Percentiles rank a stretch among this genome's conserved stretches.
These are phyloP conservation scores for Lotmaria passim DNA, from an alignment of 208 protist species.

Conservation along the genomic window DNA sequence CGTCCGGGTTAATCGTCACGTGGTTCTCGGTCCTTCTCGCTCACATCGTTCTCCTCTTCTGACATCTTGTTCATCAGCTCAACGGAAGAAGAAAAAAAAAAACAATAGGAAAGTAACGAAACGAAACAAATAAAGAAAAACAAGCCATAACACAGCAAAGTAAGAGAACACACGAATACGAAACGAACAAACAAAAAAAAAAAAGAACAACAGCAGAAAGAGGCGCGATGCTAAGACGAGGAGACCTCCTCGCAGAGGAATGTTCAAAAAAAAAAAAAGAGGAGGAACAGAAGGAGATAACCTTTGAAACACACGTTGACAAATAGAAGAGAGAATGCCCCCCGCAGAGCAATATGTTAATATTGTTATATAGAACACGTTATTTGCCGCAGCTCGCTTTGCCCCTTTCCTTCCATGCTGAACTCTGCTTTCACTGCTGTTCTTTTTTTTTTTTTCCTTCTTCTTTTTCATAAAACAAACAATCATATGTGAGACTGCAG, in stretches of 20 bases:
- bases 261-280: background rate
- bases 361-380: conserved; percentile 10
- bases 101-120: background rate
- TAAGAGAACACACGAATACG: background rate
- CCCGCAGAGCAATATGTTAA: conserved; percentile 41
- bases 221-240: background rate
- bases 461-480: background rate
- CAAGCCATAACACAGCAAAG: too few relatives aligned
- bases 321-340: conserved; percentile 45
- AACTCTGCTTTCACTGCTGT: too few relatives aligned
- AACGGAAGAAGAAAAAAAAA: background rate
- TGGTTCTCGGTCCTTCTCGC: conserved; percentile 1
- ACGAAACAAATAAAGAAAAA: conserved; percentile 3
- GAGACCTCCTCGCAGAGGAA: conserved; percentile 4
- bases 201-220: background rate
- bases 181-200: conserved; percentile 11
- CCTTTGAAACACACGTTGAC: conserved; percentile 23
- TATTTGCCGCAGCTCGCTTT: background rate
- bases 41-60: background rate
- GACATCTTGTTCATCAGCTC: background rate
- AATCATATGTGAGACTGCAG: too few relatives aligned
- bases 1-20: conserved; percentile 22
- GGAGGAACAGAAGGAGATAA: conserved; percentile 6
- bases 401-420: background rate
- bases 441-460: conserved; percentile 5